These are phyloP conservation scores for Microbotryum silenes-acaulis DNA, from an alignment of 1,284 basidiomycete genomes.

Conservation along the genomic window DNA sequence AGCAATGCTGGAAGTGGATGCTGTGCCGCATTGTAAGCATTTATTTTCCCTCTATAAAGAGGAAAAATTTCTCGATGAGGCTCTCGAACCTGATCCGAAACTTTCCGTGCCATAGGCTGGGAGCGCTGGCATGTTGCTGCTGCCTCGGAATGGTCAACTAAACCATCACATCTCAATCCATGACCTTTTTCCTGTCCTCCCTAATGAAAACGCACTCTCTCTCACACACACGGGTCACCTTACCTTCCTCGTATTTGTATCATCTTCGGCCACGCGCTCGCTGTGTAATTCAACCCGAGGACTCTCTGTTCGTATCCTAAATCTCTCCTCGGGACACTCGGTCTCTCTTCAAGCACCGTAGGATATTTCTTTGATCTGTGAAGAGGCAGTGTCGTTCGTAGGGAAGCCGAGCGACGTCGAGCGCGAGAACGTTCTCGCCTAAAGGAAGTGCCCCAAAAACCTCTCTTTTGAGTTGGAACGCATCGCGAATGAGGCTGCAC, in stretches of 20 bases:
- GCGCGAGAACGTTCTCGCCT: neutral
- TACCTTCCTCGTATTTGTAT: neutral
- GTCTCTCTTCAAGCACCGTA: too few relatives aligned
- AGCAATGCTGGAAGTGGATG: constrained; percentile 5
- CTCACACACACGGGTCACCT: neutral
- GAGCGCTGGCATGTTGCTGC: constrained; percentile 8
- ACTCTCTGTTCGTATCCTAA: neutral
- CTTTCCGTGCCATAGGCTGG: too few relatives aligned
- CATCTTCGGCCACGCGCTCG: neutral
- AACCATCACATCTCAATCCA: neutral
- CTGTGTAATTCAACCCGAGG: neutral
- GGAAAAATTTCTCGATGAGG: too few relatives aligned
- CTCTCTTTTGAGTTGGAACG: neutral
- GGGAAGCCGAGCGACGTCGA: too few relatives aligned
- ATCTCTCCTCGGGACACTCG: too few relatives aligned
- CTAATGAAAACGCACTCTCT: neutral
- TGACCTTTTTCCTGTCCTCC: neutral
- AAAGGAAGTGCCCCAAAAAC: neutral
- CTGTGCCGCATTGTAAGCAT: constrained; percentile 5
- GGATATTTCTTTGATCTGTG: neutral
- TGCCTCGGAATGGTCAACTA: too few relatives aligned
- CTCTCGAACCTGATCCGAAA: too few relatives aligned
- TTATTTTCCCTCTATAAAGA: too few relatives aligned
- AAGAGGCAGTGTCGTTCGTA: too few relatives aligned
- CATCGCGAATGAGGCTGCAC: too few relatives aligned